phyloP scores from a whole-genome alignment of 1,284 basidiomycete species.

The Vanrija pseudolonga region DNA sequence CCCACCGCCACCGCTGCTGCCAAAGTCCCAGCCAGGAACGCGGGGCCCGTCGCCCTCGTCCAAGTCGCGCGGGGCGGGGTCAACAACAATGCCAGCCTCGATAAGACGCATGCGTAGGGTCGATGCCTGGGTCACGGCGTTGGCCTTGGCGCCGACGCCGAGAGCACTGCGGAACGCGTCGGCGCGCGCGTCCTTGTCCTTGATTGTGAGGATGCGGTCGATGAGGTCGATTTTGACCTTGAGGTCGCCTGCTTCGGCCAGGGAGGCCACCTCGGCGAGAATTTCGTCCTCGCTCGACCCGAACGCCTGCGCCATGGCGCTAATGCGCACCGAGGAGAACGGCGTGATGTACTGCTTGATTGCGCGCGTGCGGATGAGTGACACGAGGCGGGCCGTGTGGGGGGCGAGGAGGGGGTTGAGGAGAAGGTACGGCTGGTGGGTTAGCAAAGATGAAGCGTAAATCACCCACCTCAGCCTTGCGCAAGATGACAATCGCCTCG shows the following conservation, averaged over 20 bases:
- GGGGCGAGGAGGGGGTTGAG: conserved; percentile 30
- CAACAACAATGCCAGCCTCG: conserved; percentile 34
- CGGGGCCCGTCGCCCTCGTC: no score
- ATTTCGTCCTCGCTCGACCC: conserved; percentile 20
- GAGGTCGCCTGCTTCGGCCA: conserved; percentile 28
- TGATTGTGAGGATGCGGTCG: conserved; percentile 32
- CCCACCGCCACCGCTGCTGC: no score
- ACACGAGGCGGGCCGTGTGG: conserved; percentile 17
- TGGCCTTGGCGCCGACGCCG: conserved; percentile 20
- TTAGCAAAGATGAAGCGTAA: neutral
- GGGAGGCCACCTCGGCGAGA: conserved; percentile 24
- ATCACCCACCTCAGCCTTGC: conserved; percentile 23
- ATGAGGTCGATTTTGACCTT: conserved; percentile 41
- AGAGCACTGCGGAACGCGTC: conserved; percentile 28
- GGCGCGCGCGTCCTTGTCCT: conserved; percentile 21
- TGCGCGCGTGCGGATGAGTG: conserved; percentile 29
- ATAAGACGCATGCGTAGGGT: conserved; percentile 37
- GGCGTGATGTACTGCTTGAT: conserved; percentile 43
- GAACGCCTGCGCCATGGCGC: conserved; percentile 37
- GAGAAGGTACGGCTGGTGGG: conserved; percentile 24
- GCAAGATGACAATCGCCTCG: conserved; percentile 26
- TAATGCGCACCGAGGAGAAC: conserved; percentile 33
- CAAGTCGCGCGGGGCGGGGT: conserved; percentile 14
- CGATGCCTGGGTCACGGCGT: conserved; percentile 19
- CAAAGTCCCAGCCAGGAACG: no score